A percentile compares a stretch with the other conserved stretches of the same genome.
These are phyloP conservation scores for Aspergillus puulaauensis DNA, from an alignment of 2,329 filamentous ascomycete species.

Conservation along the genomic window DNA sequence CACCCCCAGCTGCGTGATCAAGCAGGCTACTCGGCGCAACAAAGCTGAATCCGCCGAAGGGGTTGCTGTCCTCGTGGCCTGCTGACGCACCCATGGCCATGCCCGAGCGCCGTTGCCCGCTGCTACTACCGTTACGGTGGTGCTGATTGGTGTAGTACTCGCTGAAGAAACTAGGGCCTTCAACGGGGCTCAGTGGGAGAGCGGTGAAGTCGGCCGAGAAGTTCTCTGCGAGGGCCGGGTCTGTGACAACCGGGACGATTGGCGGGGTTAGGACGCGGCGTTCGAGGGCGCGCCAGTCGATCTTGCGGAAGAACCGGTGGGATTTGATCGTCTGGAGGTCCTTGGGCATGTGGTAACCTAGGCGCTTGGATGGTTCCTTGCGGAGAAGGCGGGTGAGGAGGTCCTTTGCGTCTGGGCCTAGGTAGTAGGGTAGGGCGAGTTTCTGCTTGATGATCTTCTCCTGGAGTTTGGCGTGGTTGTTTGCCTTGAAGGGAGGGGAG, in stretches of 20 bases:
- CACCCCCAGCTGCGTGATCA: slow-evolving; percentile 36
- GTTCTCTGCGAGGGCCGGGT: slow-evolving; percentile 95
- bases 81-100: slow-evolving; percentile 14
- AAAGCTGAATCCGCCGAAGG: slow-evolving; percentile 51
- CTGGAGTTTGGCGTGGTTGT: slow-evolving; percentile 92
- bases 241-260: slow-evolving; percentile 89
- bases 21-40: slow-evolving; percentile 49
- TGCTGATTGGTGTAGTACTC: slow-evolving; percentile 25
- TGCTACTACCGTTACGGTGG: slow-evolving; percentile 3
- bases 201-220: slow-evolving; percentile 92
- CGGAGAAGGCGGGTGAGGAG: slow-evolving; percentile 83
- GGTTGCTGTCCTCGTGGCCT: slow-evolving; percentile 30
- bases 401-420: slow-evolving; percentile 90
- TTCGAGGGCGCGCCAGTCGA: slow-evolving; percentile 88
- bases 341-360: slow-evolving; percentile 85
- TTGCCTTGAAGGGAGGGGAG: slow-evolving; percentile 82
- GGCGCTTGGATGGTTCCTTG: slow-evolving; percentile 87
- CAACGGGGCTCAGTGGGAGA: slow-evolving; percentile 73
- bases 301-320: slow-evolving; percentile 95
- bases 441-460: slow-evolving; percentile 96
- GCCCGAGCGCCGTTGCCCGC: neutral
- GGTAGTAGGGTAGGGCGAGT: slow-evolving; percentile 81
- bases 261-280: slow-evolving; percentile 81
- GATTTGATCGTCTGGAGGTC: slow-evolving; percentile 83
- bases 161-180: slow-evolving; percentile 36